Evolutionary conservation across 257 asterid genomes (phyloP).

Genomic region (Salvia hispanica): DNA sequence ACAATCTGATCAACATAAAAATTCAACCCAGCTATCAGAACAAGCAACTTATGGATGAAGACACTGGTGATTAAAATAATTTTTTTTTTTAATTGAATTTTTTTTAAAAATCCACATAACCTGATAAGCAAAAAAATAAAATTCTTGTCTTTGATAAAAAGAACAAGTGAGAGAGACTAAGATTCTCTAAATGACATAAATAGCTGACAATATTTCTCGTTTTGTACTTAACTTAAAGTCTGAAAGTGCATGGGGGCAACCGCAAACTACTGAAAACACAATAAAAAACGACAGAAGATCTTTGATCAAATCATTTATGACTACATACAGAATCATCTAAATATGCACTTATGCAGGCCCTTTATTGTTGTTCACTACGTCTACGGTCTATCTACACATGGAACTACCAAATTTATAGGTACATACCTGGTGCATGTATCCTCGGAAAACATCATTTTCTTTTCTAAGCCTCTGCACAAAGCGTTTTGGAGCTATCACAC

Average conservation of each 20-base stretch:
- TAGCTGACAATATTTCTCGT: background rate
- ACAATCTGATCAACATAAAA: background rate
- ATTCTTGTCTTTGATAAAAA: conserved; percentile 1
- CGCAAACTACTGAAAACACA: background rate
- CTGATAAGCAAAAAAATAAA: conserved; percentile 8
- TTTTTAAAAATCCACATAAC: background rate
- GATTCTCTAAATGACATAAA: conserved; percentile 13
- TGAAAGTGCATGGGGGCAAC: background rate
- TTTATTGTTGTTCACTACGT: conserved; percentile 8
- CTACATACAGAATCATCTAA: background rate
- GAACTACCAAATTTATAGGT: conserved; percentile 9
- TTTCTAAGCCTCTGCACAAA: conserved; percentile 75
- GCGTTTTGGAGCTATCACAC: conserved; percentile 82
- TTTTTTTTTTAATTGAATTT: background rate
- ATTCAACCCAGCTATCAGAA: conserved; percentile 5
- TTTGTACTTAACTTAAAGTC: too few relatives aligned
- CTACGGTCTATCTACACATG: conserved; percentile 14
- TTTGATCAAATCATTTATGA: background rate
- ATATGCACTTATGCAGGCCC: background rate
- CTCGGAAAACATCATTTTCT: conserved; percentile 73
- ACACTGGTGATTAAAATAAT: background rate
- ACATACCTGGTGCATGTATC: conserved; percentile 85
- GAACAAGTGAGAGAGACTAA: background rate
- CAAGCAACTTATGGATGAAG: conserved; percentile 1
- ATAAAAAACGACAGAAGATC: conserved; percentile 1